Evolutionary conservation across 192 early-diverging fungal genomes (phyloP), one percentile per base, ranked within the genome.

Genomic region (Lunasporangiospora selenospora): DNA sequence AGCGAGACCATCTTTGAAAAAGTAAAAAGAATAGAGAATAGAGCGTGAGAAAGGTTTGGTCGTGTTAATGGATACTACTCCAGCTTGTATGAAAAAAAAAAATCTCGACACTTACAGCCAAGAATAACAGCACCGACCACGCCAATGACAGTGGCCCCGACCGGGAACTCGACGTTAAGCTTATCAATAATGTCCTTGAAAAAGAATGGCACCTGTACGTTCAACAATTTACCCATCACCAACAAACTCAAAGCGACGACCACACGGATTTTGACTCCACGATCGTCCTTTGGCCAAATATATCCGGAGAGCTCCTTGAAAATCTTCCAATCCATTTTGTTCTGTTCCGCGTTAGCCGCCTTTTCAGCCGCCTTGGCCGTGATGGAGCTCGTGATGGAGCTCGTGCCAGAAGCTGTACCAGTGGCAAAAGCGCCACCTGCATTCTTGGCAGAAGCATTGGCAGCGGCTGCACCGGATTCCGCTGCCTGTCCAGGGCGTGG

Each of bases 181-280:
- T 84, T 84, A 59, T 99, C 97, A 31, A 99, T 87, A 33, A 93
- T 85, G 49, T 91, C 75, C 77, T 98, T 99, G 83, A 99, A 99
- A 59, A 92, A 87, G 44, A 96, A 90, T 0, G 98, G 98, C 32
- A 99, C 94, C 65, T 93, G 93, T 0, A 99, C 95, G 58, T 95
- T 98, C 30, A 98, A 73, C 15, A 94, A 53, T 80, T 93, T 93
- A 58, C 90, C 88, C 15, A 85, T 83, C n/a, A 98, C 63, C 47
- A 99, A 85, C 31, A 99, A 83, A 24, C 77, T 59, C 31, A 99
- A 49, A 0, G 98, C 95, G 11, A 88, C 64, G 0, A 97, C 87
- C 1, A 99, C 97, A 9, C 98, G 85, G 18, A 87, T 76, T 67
- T 96, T 96, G 9, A 94, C 90, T 4, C 88, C 87, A 49, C 77